These are phyloP conservation scores for Phytopythium montanum DNA, from an alignment of 352 stramenopile genomes.

Conservation along the genomic window DNA sequence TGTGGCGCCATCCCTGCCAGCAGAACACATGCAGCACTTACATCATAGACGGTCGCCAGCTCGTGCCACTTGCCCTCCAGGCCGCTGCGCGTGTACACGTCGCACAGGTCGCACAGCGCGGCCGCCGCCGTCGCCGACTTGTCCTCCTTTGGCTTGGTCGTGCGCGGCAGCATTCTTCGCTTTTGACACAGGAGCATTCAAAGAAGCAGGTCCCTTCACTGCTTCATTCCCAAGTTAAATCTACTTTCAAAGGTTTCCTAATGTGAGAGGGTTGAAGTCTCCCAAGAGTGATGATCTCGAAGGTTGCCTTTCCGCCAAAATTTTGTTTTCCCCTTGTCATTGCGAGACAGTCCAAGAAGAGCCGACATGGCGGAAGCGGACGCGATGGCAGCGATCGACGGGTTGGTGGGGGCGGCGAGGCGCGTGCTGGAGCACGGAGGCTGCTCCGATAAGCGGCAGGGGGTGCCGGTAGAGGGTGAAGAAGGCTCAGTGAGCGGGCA, in stretches of 20 bases:
- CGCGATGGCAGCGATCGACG: background rate
- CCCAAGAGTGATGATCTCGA: background rate
- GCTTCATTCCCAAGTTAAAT: background rate
- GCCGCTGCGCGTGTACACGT: slow-evolving; percentile 61
- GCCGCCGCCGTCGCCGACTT: slow-evolving; percentile 14
- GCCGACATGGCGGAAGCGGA: background rate
- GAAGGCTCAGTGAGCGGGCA: background rate
- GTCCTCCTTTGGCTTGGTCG: slow-evolving; percentile 5
- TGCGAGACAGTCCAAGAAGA: background rate
- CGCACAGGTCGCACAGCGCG: slow-evolving; percentile 49
- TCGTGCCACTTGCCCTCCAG: slow-evolving; percentile 67
- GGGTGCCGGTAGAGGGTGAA: background rate
- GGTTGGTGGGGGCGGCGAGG: background rate
- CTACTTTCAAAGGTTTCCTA: background rate
- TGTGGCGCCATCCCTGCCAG: background rate
- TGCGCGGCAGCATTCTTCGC: slow-evolving; percentile 6
- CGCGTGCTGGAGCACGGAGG: background rate
- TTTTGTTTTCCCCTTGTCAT: background rate
- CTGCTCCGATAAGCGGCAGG: background rate
- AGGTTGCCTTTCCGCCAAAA: background rate
- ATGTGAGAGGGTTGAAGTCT: background rate
- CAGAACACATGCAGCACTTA: slow-evolving; percentile 19
- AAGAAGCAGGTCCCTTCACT: background rate
- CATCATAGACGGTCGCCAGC: slow-evolving; percentile 67
- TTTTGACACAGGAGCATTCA: background rate